Base-by-base conservation (phyloP, 2,329 filamentous ascomycete genomes). In the Penicillium verrucosum region DNA sequence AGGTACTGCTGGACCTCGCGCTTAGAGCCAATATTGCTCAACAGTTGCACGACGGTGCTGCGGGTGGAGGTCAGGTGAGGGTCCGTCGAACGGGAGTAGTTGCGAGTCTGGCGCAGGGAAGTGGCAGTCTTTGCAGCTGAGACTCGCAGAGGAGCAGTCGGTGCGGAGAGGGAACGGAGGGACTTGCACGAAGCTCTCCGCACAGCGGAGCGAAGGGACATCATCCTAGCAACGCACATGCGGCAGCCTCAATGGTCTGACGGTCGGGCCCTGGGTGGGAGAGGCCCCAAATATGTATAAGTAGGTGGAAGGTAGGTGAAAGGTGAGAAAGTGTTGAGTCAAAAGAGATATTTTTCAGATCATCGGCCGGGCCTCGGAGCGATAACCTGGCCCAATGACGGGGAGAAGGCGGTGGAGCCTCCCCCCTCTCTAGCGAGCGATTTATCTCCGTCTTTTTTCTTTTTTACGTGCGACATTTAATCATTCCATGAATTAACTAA, bases 1-100 rank as follows among this genome's bases (percentile, higher is more conserved):
- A 97, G 87, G 77, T 97, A 97, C 77, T 97, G 93, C 80, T 97
- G 90, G 62, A 95, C 91, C 80, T 99, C 93, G 60, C 93, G 84
- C 83, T 95, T 96, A 61, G 92, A 96, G 60, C 92, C 93, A 73
- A 97, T 95, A 78, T 93, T 96, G 80, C 91, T 96, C 66, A 97
- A 83, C 58, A 96, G 84, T 78, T 93, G 90, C 70, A 95, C 88
- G 62, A 96, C 91, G 54, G 91, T 92, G 45, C 88, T 88, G 57
- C 89, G 84, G 43, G 89, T 91, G 56, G 83, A 85, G 43, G 64
- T 68, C 58, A 83, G 81, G 66, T 87, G 77, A 65, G 71, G 69
- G 51, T 77, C 77, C 8, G 78, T 70, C 29, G 75, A 72, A 45
- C 78, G 76, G 43, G 78, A 78, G 63, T 80, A 81, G 49, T 64